Percentiles rank a stretch among this genome's conserved stretches.
Evolutionary conservation across 1,284 basidiomycete genomes (phyloP).

Genomic region (Puccinia hordei): DNA sequence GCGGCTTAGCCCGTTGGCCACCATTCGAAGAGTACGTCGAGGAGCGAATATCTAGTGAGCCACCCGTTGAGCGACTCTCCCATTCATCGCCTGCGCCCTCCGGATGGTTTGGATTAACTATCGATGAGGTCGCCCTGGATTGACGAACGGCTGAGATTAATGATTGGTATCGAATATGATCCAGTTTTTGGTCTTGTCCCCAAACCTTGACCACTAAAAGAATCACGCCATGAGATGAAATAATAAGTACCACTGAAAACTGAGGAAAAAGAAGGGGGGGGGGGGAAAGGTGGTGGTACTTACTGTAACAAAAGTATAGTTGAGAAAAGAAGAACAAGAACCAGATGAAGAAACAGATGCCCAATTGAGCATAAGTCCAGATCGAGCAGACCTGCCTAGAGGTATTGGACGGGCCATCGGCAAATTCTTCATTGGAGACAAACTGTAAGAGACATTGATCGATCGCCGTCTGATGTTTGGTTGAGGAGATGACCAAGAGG

Average conservation of each 20-base stretch:
- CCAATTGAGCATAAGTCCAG: constrained; percentile 45
- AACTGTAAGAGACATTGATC: constrained; percentile 41
- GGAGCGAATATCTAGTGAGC: neutral
- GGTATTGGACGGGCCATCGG: neutral
- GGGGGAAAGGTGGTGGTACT: neutral
- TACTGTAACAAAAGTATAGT: constrained; percentile 40
- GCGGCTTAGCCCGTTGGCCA: neutral
- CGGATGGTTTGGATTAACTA: neutral
- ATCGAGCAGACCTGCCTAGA: constrained; percentile 23
- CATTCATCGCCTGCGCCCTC: constrained; percentile 3
- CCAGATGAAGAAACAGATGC: constrained; percentile 41
- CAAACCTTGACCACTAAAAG: constrained; percentile 31
- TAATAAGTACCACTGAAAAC: neutral
- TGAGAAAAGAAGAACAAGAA: constrained; percentile 22
- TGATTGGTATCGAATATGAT: constrained; percentile 45
- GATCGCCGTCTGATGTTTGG: constrained; percentile 27
- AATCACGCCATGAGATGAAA: neutral
- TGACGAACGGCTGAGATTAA: constrained; percentile 40
- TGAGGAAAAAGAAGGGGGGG: neutral
- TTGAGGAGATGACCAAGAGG: constrained; percentile 40
- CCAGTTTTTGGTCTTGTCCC: constrained; percentile 41
- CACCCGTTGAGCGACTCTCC: constrained; percentile 20
- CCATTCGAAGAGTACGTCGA: neutral
- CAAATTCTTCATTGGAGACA: constrained; percentile 19
- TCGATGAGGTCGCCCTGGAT: constrained; percentile 5